A percentile compares a stretch with the other conserved stretches of the same genome.
Conservation (phyloP, 169 alveolate species). For the Plasmodium adleri region DNA sequence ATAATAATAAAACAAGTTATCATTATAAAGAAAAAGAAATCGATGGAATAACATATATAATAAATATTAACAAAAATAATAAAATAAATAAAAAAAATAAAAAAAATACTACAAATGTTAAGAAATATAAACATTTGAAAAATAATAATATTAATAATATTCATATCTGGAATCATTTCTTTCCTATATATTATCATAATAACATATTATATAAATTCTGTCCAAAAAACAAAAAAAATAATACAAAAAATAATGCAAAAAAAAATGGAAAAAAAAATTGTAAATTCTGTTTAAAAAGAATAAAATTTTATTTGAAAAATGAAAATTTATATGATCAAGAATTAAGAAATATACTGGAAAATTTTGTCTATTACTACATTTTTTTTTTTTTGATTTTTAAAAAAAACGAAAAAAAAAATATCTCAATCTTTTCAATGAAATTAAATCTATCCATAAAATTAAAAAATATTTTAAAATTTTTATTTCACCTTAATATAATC, state of each 20-base stretch:
- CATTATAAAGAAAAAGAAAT: not conserved
- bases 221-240: not conserved
- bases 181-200: too few relatives aligned
- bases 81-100: too few relatives aligned
- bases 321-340: not conserved
- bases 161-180: too few relatives aligned
- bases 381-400: constrained; percentile 54
- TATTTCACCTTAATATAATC: constrained; percentile 12
- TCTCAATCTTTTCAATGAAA: constrained; percentile 47
- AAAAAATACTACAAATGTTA: too few relatives aligned
- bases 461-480: constrained; percentile 39
- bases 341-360: constrained; percentile 35
- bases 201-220: too few relatives aligned
- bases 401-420: constrained; percentile 9
- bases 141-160: too few relatives aligned
- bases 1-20: not conserved
- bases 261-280: not conserved
- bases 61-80: too few relatives aligned
- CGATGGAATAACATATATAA: too few relatives aligned
- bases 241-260: not conserved
- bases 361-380: constrained; percentile 52
- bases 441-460: constrained; percentile 40
- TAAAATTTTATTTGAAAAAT: not conserved
- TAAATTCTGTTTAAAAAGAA: constrained; percentile 1
- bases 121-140: too few relatives aligned